Base-by-base conservation (phyloP, 208 protist species). In the Acanthamoeba lenticulata region DNA sequence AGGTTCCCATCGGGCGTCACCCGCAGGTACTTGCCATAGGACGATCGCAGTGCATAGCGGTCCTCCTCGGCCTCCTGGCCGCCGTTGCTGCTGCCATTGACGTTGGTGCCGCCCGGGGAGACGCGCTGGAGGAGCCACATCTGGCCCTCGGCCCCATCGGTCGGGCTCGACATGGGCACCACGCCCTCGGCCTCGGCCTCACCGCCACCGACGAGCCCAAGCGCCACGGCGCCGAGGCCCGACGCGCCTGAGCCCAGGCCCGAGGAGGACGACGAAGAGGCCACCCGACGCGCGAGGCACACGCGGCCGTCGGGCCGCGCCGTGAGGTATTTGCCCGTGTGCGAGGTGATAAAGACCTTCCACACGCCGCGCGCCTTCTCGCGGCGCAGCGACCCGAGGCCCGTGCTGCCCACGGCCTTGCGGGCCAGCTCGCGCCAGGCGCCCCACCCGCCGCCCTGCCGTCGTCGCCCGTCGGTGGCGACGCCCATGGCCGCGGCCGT, bases 91-190 rank as follows among this genome's bases (percentile, higher is more conserved):
- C 69, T 40, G 83, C 60, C n/a, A 36, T 81, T 42, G n/a, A n/a
- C n/a, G n/a, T n/a, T n/a, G n/a, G n/a, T n/a, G 40, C 32, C 49
- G 29, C 60, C 67, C 36, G 79, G 55, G 2, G 67, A 93, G n/a
- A 93, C 67, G n/a, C 89, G 55, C 89, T 93, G 45, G 27, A 93
- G 34, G 27, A 93, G 65, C 89, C 89, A 93, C 69, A 65, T 83
- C 44, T 93, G 89, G 19, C 89, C 40, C 40, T 93, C 89, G 32
- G 40, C 49, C 2, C 85, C 85, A 21, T 86, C 77, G 11, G 29
- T 38, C 77, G 77, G 77, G n/a, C 42, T 86, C 27, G 77, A 86
- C 27, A 38, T 57, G 27, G 77, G 77, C 45, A 86, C 77, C 17
- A 86, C 36, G n/a, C n/a, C n/a, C 11, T 38, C 77, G 21, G 24